Base-by-base conservation (phyloP, 805 yeast species). In the Suhomyces kilbournensis region DNA sequence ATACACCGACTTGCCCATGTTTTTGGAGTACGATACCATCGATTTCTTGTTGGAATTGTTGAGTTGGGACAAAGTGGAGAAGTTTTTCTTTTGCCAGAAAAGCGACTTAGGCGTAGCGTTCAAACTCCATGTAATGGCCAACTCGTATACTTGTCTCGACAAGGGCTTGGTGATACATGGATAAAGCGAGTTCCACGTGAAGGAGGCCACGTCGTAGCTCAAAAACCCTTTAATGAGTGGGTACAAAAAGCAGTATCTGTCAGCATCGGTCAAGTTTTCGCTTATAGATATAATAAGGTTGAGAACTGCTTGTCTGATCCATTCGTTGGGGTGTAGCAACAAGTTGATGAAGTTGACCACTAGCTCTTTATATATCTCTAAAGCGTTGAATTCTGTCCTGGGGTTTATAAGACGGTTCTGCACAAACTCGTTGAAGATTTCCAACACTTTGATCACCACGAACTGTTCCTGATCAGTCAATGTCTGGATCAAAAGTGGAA, bases 401-500 rank as follows among this genome's bases (percentile, higher is more conserved):
- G 75, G 75, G 48, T 68, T 71, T 14, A 75, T 72, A 1, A 74
- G 56, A 46, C 64, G 57, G 19, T 62, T 57, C 5, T 56, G 49
- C n/a, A 73, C 73, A 53, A 72, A 69, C 46, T 52, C 56, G 39
- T 65, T 58, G 56, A 74, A 75, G 8, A 75, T 61, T 53, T 74
- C 72, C 15, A 93, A 64, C 0, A 90, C 93, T 49, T 82, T 80
- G 4, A 88, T 77, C 0, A 88, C 88, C 3, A 93, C 93, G 40
- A 85, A 72, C 59, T 89, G 97, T 61, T 93, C 97, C 0, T 86
- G 81, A 65, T 92, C 98, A 4, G 85, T 80, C 25, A 92, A 69
- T 0, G 96, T 86, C 65, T 94, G 98, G 1, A 88, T 76, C 55
- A 94, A 70, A 19, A 94, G 69, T 0, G 99, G 99, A 25, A 91